Base-by-base conservation (phyloP, 202 grass and related monocot genomes). In the Digitaria exilis region DNA sequence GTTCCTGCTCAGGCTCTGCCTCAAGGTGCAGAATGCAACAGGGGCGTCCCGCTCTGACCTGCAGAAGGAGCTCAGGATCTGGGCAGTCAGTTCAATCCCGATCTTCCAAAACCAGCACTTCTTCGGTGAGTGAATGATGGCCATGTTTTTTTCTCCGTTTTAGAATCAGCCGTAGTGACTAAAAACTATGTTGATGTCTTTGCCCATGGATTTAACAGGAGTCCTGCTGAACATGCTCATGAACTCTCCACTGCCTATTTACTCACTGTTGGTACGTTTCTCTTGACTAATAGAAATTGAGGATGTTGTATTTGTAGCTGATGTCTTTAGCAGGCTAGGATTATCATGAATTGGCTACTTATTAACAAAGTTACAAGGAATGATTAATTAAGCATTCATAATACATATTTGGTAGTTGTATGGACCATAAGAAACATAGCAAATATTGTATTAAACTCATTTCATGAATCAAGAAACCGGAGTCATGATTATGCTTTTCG, bases 1-100 rank as follows among this genome's bases (percentile, higher is more conserved):
- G 17, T 99, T 99, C 76, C 89, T 98, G 49, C 87, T 99, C 67
- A 96, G 87, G 80, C 94, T 99, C 66, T 90, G 89, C 69, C 92
- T 96, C 76, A 96, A 89, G 82, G 91, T 99, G 51, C 89, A 90
- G 80, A 86, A 80, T 26, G 82, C 73, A 14, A 54, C 64, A 55
- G 85, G 80, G 29, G 50, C 67, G 44, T 56, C 80, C 4, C 90
- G 87, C 25, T 12, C 73, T 19, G 91, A 99, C 34, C 84, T 91
- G 81, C 91, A 92, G 86, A 94, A 89, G 83, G 93, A 99, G 66
- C 87, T 96, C 54, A 95, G 68, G 75, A 96, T 99, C 63, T 99
- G 92, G 91, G 85, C 83, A 1, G 83, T 96, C 79, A 99, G 91
- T 84, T 99, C 96, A n/a, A 96, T 99, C 66, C 87, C 89, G 15